Evolutionary conservation across 2,329 filamentous ascomycete species (phyloP).

Genomic region (Beauveria sp.): DNA sequence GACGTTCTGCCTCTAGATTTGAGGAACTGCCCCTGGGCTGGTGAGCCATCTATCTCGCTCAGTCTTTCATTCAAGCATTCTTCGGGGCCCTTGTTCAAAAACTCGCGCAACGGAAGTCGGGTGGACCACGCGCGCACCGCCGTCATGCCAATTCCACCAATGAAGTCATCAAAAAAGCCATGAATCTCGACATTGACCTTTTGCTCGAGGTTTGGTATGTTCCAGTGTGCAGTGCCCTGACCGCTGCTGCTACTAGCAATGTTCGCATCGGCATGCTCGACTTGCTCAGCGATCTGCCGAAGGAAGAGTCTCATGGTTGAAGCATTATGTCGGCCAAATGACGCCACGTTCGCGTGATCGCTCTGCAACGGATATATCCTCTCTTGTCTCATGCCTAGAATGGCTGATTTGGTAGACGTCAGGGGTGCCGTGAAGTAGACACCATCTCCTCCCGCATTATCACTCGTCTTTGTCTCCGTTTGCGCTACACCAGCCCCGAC

Average conservation of each 20-base stretch:
- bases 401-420: constrained; percentile 47
- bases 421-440: constrained; percentile 53
- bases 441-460: constrained; percentile 23
- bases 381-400: constrained; percentile 44
- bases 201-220: constrained; percentile 33
- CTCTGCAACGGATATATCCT: constrained; percentile 45
- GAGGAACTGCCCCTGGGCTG: constrained; percentile 23
- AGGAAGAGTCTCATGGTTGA: constrained; percentile 38
- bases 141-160: constrained; percentile 21
- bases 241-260: not conserved
- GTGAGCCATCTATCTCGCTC: constrained; percentile 28
- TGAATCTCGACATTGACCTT: constrained; percentile 48
- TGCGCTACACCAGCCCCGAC: constrained; percentile 22
- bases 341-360: constrained; percentile 47
- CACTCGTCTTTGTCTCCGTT: not conserved
- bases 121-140: constrained; percentile 42
- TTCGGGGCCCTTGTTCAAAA: constrained; percentile 47
- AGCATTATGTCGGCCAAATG: constrained; percentile 42
- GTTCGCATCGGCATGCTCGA: constrained; percentile 26
- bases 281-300: constrained; percentile 24
- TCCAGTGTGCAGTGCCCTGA: not conserved
- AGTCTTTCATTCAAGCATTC: constrained; percentile 46
- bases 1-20: constrained; percentile 21
- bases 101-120: constrained; percentile 43
- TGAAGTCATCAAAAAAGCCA: constrained; percentile 52